Evolutionary conservation across 805 yeast genomes (phyloP).

Genomic region (Hyphopichia homilentoma): DNA sequence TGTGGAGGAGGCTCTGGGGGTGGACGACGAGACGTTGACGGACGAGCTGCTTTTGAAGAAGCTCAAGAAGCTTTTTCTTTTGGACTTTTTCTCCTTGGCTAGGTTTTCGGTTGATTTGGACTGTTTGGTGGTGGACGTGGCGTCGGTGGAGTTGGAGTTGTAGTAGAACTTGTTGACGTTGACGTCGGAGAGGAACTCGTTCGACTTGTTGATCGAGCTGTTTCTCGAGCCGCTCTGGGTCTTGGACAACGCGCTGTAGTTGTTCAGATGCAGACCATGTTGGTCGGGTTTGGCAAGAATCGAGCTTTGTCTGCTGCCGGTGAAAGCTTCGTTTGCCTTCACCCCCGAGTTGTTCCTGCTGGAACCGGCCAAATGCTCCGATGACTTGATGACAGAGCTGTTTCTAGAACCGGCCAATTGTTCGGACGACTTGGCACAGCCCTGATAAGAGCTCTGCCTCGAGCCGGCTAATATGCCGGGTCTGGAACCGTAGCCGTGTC

Average conservation of each 20-base stretch:
- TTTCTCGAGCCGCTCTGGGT: neutral
- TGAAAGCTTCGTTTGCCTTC: too few species aligned
- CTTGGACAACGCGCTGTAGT: neutral
- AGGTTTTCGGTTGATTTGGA: neutral
- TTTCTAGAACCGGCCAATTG: neutral
- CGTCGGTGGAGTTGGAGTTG: neutral
- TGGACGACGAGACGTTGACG: neutral
- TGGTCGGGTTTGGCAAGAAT: too few species aligned
- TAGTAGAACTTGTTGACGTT: neutral
- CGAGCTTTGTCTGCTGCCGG: too few species aligned
- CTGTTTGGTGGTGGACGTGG: too few species aligned
- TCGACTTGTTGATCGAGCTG: neutral
- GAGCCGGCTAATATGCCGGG: too few species aligned
- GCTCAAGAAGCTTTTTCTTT: conserved; percentile 1
- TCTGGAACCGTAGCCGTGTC: too few species aligned
- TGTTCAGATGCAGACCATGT: too few species aligned
- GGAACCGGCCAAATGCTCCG: neutral
- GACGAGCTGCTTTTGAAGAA: neutral
- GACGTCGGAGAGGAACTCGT: too few species aligned
- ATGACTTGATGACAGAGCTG: neutral
- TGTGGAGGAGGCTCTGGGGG: neutral
- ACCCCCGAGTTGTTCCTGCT: too few species aligned
- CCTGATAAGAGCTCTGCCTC: too few species aligned
- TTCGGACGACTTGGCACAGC: too few species aligned
- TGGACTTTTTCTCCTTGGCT: neutral